Conservation (phyloP, 1,284 basidiomycete genomes). For the Grifola frondosa region DNA sequence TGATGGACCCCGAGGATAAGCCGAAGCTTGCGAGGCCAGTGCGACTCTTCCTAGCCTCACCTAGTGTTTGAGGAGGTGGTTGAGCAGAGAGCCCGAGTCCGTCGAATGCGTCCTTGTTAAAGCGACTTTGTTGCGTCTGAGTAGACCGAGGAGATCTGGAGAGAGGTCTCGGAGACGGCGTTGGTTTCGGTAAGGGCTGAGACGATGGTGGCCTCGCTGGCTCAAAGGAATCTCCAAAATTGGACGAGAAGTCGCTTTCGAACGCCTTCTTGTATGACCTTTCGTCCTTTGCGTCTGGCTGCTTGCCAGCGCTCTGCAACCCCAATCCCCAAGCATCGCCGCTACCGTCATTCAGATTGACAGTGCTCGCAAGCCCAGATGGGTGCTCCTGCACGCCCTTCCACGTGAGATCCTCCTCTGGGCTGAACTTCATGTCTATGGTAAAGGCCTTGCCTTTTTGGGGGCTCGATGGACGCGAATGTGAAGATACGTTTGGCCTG, state of each 20-base stretch:
- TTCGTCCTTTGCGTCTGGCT: constrained; percentile 16
- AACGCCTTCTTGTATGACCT: constrained; percentile 25
- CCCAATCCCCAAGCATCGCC: constrained; percentile 52
- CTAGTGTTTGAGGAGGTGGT: constrained; percentile 61
- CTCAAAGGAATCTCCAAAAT: constrained; percentile 49
- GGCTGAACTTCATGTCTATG: constrained; percentile 38
- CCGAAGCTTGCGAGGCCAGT: constrained; percentile 60
- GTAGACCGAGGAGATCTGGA: constrained; percentile 18
- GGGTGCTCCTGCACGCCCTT: constrained; percentile 39
- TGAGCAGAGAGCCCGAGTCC: constrained; percentile 59
- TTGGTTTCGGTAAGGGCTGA: constrained; percentile 10
- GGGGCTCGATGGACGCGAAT: constrained; percentile 40
- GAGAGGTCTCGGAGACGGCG: constrained; percentile 21
- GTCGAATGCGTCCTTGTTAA: constrained; percentile 70
- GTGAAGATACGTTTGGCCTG: constrained; percentile 44
- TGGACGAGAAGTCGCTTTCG: constrained; percentile 29
- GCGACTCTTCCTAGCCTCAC: constrained; percentile 68
- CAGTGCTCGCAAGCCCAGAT: constrained; percentile 31
- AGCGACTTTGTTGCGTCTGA: constrained; percentile 16
- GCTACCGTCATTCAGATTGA: constrained; percentile 16
- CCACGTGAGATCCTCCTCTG: constrained; percentile 57
- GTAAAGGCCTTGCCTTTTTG: constrained; percentile 39
- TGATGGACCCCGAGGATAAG: constrained; percentile 23
- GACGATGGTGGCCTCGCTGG: constrained; percentile 20
- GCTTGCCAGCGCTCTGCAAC: constrained; percentile 23